Evolutionary conservation across 441 rosid genomes (phyloP).

Genomic region (Erodium trifolium): DNA sequence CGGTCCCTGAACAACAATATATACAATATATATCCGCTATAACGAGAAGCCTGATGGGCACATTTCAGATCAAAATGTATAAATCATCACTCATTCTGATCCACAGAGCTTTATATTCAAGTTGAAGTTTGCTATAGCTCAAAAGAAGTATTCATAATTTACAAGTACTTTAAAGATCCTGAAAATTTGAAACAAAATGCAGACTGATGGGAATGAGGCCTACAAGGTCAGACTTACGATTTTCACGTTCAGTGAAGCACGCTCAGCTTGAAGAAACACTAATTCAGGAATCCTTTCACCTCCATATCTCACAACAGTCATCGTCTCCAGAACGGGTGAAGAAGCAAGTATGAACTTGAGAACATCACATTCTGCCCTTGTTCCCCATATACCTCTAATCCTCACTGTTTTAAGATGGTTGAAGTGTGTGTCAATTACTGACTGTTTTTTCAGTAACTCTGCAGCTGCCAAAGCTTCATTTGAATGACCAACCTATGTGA

Average conservation of each 20-base stretch:
- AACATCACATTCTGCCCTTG: conserved; percentile 22
- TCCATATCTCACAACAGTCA: conserved; percentile 18
- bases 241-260: conserved; percentile 23
- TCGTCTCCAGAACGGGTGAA: conserved; percentile 24
- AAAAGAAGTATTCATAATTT: not conserved
- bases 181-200: not conserved
- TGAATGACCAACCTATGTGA: conserved; percentile 15
- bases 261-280: conserved; percentile 18
- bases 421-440: conserved; percentile 9
- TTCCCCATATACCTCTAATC: conserved; percentile 23
- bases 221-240: conserved; percentile 20
- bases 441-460: conserved; percentile 17
- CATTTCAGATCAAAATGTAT: too few species aligned
- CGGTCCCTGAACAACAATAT: not conserved
- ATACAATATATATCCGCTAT: too few species aligned
- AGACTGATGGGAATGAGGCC: not conserved
- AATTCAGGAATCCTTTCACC: conserved; percentile 22
- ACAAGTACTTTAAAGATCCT: not conserved
- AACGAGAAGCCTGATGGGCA: too few species aligned
- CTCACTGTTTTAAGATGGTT: conserved; percentile 23
- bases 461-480: not conserved
- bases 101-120: not conserved
- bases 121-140: not conserved
- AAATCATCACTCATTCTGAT: not conserved
- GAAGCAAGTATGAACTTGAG: conserved; percentile 20